These are phyloP conservation scores for Naganishia albida DNA, from an alignment of 1,284 basidiomycete species.

Conservation along the genomic window DNA sequence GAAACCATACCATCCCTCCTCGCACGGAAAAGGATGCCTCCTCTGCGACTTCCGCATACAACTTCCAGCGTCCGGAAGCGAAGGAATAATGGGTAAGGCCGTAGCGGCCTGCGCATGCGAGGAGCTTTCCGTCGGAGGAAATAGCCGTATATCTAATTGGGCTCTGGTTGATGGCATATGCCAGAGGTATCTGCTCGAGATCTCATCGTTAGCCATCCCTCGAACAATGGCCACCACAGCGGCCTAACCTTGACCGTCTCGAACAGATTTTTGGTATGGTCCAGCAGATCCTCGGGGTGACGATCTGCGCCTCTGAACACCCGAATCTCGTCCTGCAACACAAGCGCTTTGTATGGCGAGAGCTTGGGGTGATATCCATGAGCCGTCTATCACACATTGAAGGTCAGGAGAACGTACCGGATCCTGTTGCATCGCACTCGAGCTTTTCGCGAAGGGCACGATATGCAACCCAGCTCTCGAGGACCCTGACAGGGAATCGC, in stretches of 20 bases:
- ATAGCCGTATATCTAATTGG: conserved; percentile 91
- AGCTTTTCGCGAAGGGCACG: conserved; percentile 92
- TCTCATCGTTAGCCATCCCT: not conserved
- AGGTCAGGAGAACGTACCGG: conserved; percentile 61
- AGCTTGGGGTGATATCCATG: not conserved
- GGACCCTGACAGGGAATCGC: not conserved
- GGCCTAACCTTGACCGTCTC: conserved; percentile 78
- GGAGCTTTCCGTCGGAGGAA: conserved; percentile 83
- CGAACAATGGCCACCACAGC: not conserved
- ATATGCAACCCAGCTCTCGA: conserved; percentile 41
- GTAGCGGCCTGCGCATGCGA: conserved; percentile 88
- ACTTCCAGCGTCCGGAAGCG: conserved; percentile 91
- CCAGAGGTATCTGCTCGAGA: conserved; percentile 65
- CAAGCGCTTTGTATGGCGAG: conserved; percentile 80
- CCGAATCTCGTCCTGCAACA: conserved; percentile 89
- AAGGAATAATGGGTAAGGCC: conserved; percentile 94
- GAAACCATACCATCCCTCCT: conserved; percentile 95
- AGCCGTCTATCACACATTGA: conserved; percentile 3
- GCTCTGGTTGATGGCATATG: conserved; percentile 89
- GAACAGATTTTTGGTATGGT: conserved; percentile 98
- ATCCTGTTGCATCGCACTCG: conserved; percentile 85
- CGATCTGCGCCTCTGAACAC: conserved; percentile 98
- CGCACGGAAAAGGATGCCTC: conserved; percentile 85
- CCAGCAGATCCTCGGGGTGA: conserved; percentile 96
- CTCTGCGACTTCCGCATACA: conserved; percentile 79